phyloP scores from a whole-genome alignment of 2,329 filamentous ascomycete species.

The Aspergillus quadricinctus region DNA sequence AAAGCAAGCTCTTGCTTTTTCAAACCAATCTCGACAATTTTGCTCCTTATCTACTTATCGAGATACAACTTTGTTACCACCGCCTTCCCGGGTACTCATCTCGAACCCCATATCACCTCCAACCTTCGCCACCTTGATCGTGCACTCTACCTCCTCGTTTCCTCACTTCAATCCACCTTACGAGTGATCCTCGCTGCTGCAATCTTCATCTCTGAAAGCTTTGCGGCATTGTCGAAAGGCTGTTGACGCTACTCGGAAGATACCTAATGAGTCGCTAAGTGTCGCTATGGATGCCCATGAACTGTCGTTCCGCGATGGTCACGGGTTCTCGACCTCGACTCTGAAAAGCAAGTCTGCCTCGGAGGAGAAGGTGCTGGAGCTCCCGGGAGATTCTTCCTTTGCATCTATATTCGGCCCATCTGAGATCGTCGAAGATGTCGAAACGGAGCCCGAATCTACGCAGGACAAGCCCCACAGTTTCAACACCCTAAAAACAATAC shows the following conservation, averaged over 20 bases:
- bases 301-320: slow-evolving; percentile 1
- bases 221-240: background rate
- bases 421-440: slow-evolving; percentile 11
- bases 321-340: background rate
- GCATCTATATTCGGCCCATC: slow-evolving; percentile 20
- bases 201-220: background rate
- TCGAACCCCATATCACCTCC: background rate
- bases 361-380: background rate
- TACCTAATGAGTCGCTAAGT: background rate
- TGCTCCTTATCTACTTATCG: background rate
- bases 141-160: background rate
- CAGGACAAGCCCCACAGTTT: slow-evolving; percentile 22
- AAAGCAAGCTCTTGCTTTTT: background rate
- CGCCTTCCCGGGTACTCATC: background rate
- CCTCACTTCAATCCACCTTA: background rate
- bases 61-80: background rate
- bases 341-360: background rate
- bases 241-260: background rate
- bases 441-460: slow-evolving; percentile 20
- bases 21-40: background rate
- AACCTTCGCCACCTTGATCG: background rate
- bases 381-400: slow-evolving; percentile 5
- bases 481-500: slow-evolving; percentile 38
- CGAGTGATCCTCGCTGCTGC: background rate
- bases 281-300: slow-evolving; percentile 3